A percentile compares a stretch with the other conserved stretches of the same genome.
These are phyloP conservation scores for Prunus kanzakura DNA, from an alignment of 306 rosid species.

Conservation along the genomic window DNA sequence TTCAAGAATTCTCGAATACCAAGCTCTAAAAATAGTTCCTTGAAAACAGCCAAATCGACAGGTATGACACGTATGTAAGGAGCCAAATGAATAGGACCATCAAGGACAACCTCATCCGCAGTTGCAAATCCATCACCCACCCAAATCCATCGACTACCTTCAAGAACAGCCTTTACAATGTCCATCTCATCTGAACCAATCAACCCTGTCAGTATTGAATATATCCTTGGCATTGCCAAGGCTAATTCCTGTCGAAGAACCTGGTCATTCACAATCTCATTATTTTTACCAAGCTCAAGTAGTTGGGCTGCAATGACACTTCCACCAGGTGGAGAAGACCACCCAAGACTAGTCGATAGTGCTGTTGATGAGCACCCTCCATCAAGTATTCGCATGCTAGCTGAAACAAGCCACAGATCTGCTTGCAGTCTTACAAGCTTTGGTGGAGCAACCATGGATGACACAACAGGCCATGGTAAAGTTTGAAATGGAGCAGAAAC, in stretches of 20 bases:
- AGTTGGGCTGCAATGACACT: constrained; percentile 94
- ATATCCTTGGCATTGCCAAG: constrained; percentile 85
- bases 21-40: constrained; percentile 68
- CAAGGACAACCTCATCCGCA: constrained; percentile 85
- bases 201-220: constrained; percentile 72
- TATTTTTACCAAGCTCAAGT: constrained; percentile 95
- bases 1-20: constrained; percentile 81
- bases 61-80: constrained; percentile 97
- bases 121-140: constrained; percentile 99
- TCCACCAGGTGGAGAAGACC: constrained; percentile 92
- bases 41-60: constrained; percentile 87
- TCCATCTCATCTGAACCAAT: constrained; percentile 90
- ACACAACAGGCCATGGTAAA: constrained; percentile 87
- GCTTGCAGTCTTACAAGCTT: constrained; percentile 70
- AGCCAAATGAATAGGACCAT: constrained; percentile 94
- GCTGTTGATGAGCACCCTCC: constrained; percentile 91
- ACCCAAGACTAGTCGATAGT: constrained; percentile 68
- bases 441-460: constrained; percentile 95
- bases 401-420: constrained; percentile 95
- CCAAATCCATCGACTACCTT: constrained; percentile 96
- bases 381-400: constrained; percentile 92
- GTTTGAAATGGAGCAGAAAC: constrained; percentile 69
- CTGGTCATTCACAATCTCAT: constrained; percentile 79
- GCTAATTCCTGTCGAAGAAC: constrained; percentile 91
- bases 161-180: constrained; percentile 94